phyloP scores from a whole-genome alignment of 192 early-diverging fungal genomes.

The Oehlia diaphana region DNA sequence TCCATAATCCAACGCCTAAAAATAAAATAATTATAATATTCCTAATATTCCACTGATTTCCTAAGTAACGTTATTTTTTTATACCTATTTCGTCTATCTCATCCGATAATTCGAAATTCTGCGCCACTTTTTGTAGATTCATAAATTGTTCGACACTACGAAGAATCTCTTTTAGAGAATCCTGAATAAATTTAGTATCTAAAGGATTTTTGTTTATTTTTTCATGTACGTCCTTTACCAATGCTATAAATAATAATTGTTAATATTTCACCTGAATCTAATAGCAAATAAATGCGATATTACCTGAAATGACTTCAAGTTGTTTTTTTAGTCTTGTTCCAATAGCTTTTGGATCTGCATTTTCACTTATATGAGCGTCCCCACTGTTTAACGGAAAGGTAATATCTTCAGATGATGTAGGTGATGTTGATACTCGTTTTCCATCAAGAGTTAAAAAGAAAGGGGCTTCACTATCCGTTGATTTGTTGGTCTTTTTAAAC shows the following conservation, averaged over 20 bases:
- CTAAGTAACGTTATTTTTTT: not conserved
- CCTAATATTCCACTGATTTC: not conserved
- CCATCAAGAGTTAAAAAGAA: too few relatives aligned
- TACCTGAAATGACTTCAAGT: constrained; percentile 22
- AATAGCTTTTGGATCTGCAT: not conserved
- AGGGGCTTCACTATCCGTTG: too few relatives aligned
- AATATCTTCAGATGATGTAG: not conserved
- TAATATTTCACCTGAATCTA: not conserved
- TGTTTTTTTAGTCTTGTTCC: constrained; percentile 8
- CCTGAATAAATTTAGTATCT: not conserved
- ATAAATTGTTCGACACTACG: constrained; percentile 5
- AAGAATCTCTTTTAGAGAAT: constrained; percentile 16
- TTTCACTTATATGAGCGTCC: not conserved
- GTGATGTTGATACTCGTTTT: not conserved
- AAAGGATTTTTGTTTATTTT: constrained; percentile 16
- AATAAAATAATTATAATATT: not conserved
- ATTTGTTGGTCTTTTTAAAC: too few relatives aligned
- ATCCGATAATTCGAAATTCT: constrained; percentile 10
- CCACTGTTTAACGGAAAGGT: not conserved
- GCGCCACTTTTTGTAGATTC: constrained; percentile 11
- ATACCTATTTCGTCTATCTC: constrained; percentile 28
- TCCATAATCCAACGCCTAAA: constrained; percentile 20
- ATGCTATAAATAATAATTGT: constrained; percentile 3
- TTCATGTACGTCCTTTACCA: constrained; percentile 27
- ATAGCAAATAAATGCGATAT: not conserved